Evolutionary conservation across 2,329 filamentous ascomycete species (phyloP).

Genomic region (Drechslerella coelobrocha): DNA sequence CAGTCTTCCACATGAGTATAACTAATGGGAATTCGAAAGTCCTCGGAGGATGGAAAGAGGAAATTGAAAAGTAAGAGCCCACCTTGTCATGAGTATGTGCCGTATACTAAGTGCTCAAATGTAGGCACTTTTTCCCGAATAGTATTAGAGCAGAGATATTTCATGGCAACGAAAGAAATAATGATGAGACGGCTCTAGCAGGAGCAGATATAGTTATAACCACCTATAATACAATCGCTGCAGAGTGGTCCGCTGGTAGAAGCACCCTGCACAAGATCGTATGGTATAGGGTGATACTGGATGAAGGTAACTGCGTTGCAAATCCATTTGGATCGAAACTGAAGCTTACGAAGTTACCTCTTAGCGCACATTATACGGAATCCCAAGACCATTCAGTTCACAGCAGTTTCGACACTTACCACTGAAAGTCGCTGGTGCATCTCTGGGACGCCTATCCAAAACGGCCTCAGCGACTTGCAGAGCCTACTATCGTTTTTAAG

Average conservation of each 20-base stretch:
- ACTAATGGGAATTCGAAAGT: background rate
- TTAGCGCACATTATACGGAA: constrained; percentile 64
- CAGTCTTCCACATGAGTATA: background rate
- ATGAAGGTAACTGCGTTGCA: background rate
- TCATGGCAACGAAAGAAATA: background rate
- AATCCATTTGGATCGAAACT: background rate
- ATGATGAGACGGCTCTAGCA: background rate
- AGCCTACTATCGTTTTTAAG: constrained; percentile 63
- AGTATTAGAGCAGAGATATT: background rate
- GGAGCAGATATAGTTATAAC: constrained; percentile 4
- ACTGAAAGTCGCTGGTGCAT: constrained; percentile 64
- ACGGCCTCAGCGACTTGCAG: constrained; percentile 63
- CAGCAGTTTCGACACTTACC: constrained; percentile 59
- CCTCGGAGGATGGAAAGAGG: background rate
- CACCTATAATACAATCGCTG: background rate
- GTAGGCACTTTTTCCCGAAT: background rate
- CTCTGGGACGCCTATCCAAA: constrained; percentile 65
- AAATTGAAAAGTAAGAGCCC: background rate
- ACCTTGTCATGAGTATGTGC: background rate
- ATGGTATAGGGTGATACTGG: constrained; percentile 6
- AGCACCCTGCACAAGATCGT: background rate
- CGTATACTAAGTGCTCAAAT: background rate
- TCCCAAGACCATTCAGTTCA: constrained; percentile 61
- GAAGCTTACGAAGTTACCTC: background rate
- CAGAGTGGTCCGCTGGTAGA: background rate